Base-by-base conservation (phyloP, 2,329 filamentous ascomycete genomes). In the Colletotrichum tanaceti region DNA sequence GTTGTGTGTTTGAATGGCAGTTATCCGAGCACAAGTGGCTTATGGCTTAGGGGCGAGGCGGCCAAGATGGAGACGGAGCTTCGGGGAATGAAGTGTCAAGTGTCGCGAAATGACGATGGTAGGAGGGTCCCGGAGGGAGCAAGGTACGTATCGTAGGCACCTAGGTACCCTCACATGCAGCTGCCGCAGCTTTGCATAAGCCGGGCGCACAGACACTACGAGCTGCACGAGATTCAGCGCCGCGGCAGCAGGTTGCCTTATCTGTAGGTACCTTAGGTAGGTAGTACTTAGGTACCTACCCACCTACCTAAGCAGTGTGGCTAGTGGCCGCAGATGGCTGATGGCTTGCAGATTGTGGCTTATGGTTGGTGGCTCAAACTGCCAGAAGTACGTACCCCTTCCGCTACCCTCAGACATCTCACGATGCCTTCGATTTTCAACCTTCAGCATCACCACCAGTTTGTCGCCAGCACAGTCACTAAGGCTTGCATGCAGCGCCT, bases 81-180 rank as follows among this genome's bases (percentile, higher is more conserved):
- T 58, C 53, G 43, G 53, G 70, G 74, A 75, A 77, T 77, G 73
- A 77, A 76, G 32, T 74, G 71, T 69, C 71, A 58, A 73, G 75
- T 73, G 73, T 71, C 75, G 75, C 75, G 75, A 76, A 76, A 75
- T n/a, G n/a, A n/a, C n/a, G n/a, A n/a, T n/a, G n/a, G n/a, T n/a
- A n/a, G n/a, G n/a, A n/a, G n/a, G n/a, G n/a, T n/a, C n/a, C n/a
- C n/a, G n/a, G n/a, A n/a, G n/a, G n/a, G n/a, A n/a, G n/a, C n/a
- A n/a, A n/a, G 50, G 49, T 65, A 65, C 63, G 63, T 65, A 65
- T n/a, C n/a, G n/a, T n/a, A 24, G 24, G 24, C 4, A 24, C 50
- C 28, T 32, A 32, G 16, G 39, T 41, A 41, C 18, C 28, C 10
- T 5, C 35, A 43, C 14, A 44, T 41, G 62, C 46, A 39, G 38